phyloP scores from a whole-genome alignment of 1,284 basidiomycete species.

The Megacollybia platyphylla region DNA sequence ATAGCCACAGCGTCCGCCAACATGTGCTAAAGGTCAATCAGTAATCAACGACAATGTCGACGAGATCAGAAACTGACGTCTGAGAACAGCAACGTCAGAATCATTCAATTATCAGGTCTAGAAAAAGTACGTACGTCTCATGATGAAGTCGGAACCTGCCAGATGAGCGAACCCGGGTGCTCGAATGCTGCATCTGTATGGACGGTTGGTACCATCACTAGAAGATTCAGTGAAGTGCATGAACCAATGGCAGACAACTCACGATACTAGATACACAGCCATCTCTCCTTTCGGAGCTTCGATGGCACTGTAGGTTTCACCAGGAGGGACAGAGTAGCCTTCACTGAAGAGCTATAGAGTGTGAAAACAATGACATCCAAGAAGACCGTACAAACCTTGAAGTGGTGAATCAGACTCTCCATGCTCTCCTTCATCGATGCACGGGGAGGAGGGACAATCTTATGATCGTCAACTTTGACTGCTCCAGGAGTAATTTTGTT shows the following conservation, averaged over 20 bases:
- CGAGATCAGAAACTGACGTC: background rate
- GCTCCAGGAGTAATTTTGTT: constrained; percentile 97
- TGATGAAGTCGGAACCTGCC: constrained; percentile 90
- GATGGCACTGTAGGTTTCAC: constrained; percentile 96
- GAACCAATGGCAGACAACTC: constrained; percentile 17
- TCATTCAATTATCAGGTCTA: constrained; percentile 2
- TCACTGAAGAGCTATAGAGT: constrained; percentile 77
- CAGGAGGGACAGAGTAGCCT: constrained; percentile 94
- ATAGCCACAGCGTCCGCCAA: constrained; percentile 87
- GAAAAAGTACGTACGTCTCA: constrained; percentile 45
- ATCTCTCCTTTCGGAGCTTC: constrained; percentile 99
- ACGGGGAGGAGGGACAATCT: constrained; percentile 92
- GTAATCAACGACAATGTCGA: constrained; percentile 5
- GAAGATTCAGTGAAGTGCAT: background rate
- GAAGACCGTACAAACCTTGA: constrained; percentile 49
- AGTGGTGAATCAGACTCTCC: constrained; percentile 97
- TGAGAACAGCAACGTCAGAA: no score
- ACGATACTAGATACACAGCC: constrained; percentile 93
- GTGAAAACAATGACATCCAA: background rate
- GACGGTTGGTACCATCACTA: constrained; percentile 83
- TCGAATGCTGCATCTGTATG: constrained; percentile 90
- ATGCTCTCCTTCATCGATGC: constrained; percentile 99
- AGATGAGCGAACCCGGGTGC: constrained; percentile 91
- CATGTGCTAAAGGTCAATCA: constrained; percentile 38
- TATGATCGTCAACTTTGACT: constrained; percentile 95